phyloP scores from a whole-genome alignment of 2,329 filamentous ascomycete genomes.

The Pseudogymnoascus sp. region DNA sequence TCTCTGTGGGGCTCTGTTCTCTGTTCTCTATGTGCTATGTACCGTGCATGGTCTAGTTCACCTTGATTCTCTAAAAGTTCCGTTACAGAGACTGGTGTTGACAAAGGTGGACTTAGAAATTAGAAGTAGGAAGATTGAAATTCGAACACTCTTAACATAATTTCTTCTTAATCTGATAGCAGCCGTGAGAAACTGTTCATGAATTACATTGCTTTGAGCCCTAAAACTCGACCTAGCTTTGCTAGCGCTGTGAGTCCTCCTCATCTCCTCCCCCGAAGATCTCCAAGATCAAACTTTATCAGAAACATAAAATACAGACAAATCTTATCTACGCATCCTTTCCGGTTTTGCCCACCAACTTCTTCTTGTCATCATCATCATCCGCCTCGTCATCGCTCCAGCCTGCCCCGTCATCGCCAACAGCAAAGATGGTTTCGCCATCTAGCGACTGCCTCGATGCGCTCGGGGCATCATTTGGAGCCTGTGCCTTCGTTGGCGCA shows the following conservation, averaged over 20 bases:
- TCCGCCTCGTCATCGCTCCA: constrained; percentile 68
- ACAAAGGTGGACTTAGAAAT: too few relatives aligned
- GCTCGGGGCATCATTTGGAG: constrained; percentile 26
- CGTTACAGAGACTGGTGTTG: too few relatives aligned
- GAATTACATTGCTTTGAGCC: constrained; percentile 6
- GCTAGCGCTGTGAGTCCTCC: not conserved
- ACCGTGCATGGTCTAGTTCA: too few relatives aligned
- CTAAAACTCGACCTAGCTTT: not conserved
- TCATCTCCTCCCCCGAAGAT: not conserved
- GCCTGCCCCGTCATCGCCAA: constrained; percentile 69
- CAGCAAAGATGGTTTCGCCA: constrained; percentile 91
- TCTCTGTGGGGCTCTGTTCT: too few relatives aligned
- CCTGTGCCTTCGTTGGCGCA: constrained; percentile 17
- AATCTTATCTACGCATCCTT: constrained; percentile 7
- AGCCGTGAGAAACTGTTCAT: not conserved
- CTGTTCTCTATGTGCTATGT: too few relatives aligned
- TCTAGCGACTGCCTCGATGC: constrained; percentile 53
- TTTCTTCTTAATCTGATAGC: not conserved
- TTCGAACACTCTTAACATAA: not conserved
- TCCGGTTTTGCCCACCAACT: constrained; percentile 37
- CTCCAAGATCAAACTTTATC: not conserved
- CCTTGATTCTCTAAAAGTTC: too few relatives aligned
- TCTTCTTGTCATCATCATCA: constrained; percentile 44
- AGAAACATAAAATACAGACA: constrained; percentile 8
- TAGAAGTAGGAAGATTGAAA: not conserved